Base-by-base conservation (phyloP, 768 basidiomycete species). In the Neoboletus brunneissimus region DNA sequence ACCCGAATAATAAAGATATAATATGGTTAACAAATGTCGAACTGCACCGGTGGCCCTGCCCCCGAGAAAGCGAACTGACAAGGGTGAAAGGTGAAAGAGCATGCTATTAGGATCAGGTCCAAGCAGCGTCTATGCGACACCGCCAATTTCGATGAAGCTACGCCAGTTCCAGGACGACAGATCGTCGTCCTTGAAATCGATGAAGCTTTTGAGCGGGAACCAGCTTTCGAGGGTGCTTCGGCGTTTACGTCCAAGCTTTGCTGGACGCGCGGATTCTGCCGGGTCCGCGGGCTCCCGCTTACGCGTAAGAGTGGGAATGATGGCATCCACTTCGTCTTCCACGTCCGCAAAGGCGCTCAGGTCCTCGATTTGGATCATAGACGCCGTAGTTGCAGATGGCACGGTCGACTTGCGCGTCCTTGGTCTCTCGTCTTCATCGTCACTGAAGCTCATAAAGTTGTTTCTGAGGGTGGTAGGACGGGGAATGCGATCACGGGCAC, bases 381-480 rank as follows among this genome's bases (percentile, higher is more conserved):
- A 55, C 51, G 29, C 60, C 50, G 32, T 61, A 57, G 41, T 51
- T 55, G 16, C 40, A 53, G 23, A 27, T 49, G 32, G 5, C 1
- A 12, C 62, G 45, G 42, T 54, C 3, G 57, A 53, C 47, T 45
- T 57, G 48, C 12, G 29, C 0, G 27, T 2, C 20, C 51, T 44
- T 5, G 61, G 49, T 10, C 71, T 76, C 5, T 79, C 80, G 48
- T 80, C 80, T 23, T 85, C 85, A 57, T 87, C 85, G 60, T 88
- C 86, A 50, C 75, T 80, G 78, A 86, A 81, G 72, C 76, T 83
- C 82, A 87, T 87, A 61, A 87, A 87, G 66, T 86, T 86, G 29
- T 68, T 64, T 48, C 72, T 68, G 15, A 56, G 53, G 51, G 38
- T 43, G 55, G 59, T 54, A 29, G 52, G n/a, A 29, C 63, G 48